Evolutionary conservation across 768 basidiomycete species (phyloP), one percentile per base, ranked within the genome.

Genomic region (Tricholoma terreum): DNA sequence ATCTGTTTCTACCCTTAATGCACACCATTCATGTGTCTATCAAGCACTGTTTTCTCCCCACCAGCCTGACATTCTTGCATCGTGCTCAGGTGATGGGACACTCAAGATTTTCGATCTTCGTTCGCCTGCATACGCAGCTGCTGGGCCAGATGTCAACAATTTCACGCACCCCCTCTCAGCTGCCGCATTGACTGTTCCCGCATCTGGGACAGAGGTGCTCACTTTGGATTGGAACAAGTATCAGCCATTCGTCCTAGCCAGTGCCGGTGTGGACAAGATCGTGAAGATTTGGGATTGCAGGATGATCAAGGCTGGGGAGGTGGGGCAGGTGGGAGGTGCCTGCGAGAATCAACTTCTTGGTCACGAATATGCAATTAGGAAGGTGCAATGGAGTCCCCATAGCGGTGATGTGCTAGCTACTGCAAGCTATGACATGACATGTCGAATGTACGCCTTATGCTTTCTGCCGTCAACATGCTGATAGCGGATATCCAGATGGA

Each of bases 161-260:
- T 90, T 89, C 66, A 85, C 86, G 3, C 74, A 81, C 55, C 88
- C 90, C 4, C 69, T 89, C 21, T 81, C 89, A 7, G 83, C 87
- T 6, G 82, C 90, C 3, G 86, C 80, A 11, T 78, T 92, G 59
- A 92, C 90, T 10, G 72, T 92, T 6, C 90, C 91, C 19, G 91
- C 89, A 0, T 87, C 89, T 5, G 79, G 81, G 1, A 85, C 84
- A 7, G 94, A 96, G 70, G 75, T 95, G 10, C 82, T 96, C 21
- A 79, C 87, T 4, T 69, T 94, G 31, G 94, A 95, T 62, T 96
- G 92, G 92, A 96, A 96, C 71, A 96, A 96, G 69, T 96, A 95
- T 68, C 82, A 83, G 2, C 89, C 90, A 6, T 84, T 85, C 64
- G 71, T 86, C 10, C 75, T 95, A 55, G 93, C 91, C 1, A 90